Base-by-base conservation (phyloP, 2,329 filamentous ascomycete genomes). In the Cercospora citrullina region DNA sequence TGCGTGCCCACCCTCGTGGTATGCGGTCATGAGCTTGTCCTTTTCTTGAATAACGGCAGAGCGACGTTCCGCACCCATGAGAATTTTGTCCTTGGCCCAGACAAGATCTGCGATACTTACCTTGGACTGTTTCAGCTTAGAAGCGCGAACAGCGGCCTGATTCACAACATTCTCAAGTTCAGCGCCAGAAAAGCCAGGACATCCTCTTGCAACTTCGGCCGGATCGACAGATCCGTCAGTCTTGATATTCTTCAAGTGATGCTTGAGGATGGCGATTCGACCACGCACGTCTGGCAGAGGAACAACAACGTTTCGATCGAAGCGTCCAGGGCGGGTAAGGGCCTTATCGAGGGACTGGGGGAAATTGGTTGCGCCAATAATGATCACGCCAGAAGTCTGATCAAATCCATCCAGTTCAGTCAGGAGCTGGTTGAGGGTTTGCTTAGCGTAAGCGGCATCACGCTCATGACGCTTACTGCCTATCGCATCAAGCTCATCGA, bases 401-500 rank as follows among this genome's bases (percentile, higher is more conserved):
- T 96, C 93, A 77, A 99, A 99, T 26, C 96, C 96, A 75, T 99
- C 96, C 45, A 99, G 87, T 79, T 99, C 95, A 18, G 96, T 98
- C 66, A 99, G 87, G 64, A 99, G 87, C 81, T 99, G 95, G 78
- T 99, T 99, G 71, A 99, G 86, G 0, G 95, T 99, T 81, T 99
- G 96, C 80, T 97, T 97, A 72, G 94, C 92, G 78, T 99, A 97
- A 14, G 93, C 92, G 28, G 94, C 93, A 79, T 99, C 96, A 67
- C 93, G 87, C 59, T 95, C 91, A 76, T 97, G 96, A 71, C 95
- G 89, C 82, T 95, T 96, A 67, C 93, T 93, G 75, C 95, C 95
- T 74, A 99, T 95, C 63, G 95, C 95, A 80, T 97, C 93, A 65
- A 97, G 82, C 79, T 97, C 93, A 77, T 97, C 94, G 73, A 96